Conservation (phyloP, 2,329 filamentous ascomycete species). For the Trichophaea hybrida region DNA sequence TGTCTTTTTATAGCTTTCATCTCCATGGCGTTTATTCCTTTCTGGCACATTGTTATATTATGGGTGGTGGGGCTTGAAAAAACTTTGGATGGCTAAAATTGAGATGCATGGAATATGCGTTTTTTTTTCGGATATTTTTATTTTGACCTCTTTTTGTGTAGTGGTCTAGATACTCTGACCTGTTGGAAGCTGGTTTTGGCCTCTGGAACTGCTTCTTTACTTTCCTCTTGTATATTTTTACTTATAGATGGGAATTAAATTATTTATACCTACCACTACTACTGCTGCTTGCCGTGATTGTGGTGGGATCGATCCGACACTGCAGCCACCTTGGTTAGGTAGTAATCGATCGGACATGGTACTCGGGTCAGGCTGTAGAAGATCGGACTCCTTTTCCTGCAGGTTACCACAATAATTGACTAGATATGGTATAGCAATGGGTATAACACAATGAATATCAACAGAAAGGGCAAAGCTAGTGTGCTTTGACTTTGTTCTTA, state of each 20-base stretch:
- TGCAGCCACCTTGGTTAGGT: no score
- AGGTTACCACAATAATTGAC: no score
- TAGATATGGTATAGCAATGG: no score
- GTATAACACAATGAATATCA: no score
- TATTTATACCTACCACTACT: not conserved
- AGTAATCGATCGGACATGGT: no score
- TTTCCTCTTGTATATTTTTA: not conserved
- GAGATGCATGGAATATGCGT: not conserved
- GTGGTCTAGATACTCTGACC: not conserved
- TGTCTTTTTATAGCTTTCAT: not conserved
- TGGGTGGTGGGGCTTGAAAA: not conserved
- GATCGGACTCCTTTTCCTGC: no score
- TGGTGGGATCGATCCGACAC: no score
- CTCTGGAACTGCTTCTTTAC: not conserved
- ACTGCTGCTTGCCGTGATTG: no score
- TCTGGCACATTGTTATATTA: not conserved
- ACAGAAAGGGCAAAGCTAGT: no score
- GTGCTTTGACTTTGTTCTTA: no score
- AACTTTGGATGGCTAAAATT: no score
- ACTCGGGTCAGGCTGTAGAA: no score
- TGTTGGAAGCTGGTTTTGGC: not conserved
- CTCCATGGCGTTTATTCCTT: not conserved
- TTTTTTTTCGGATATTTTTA: not conserved
- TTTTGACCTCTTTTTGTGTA: not conserved
- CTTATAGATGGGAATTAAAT: not conserved